Conservation (phyloP, 331 rosid species). For the Dryas integrifolia region DNA sequence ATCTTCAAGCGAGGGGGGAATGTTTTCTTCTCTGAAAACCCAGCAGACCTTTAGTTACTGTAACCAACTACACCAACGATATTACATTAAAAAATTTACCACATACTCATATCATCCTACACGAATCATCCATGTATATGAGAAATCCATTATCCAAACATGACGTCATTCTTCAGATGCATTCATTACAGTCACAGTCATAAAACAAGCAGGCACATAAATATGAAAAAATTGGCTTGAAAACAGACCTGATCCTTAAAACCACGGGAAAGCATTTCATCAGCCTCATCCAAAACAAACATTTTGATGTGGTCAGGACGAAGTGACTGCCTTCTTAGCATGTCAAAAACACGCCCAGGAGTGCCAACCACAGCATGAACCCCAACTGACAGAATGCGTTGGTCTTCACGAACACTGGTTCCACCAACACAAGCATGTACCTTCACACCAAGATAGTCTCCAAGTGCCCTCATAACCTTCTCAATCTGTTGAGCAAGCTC, state of each 20-base stretch:
- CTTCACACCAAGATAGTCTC: conserved; percentile 74
- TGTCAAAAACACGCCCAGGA: conserved; percentile 82
- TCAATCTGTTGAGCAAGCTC: conserved; percentile 88
- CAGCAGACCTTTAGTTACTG: too few relatives aligned
- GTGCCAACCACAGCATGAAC: conserved; percentile 85
- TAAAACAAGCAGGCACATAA: background rate
- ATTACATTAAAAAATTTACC: too few relatives aligned
- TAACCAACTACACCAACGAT: too few relatives aligned
- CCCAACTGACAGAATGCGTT: conserved; percentile 65
- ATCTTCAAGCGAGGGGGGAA: too few relatives aligned
- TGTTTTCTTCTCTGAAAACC: too few relatives aligned
- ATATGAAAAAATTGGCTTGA: background rate
- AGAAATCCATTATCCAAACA: background rate
- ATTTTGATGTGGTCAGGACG: conserved; percentile 65
- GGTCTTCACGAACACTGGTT: conserved; percentile 75
- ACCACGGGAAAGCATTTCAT: conserved; percentile 83
- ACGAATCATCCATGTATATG: background rate
- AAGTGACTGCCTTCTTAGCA: conserved; percentile 75
- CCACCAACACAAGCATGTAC: conserved; percentile 91
- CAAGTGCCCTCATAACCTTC: conserved; percentile 89
- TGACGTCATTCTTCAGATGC: background rate
- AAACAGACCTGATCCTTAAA: conserved; percentile 71
- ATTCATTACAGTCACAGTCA: background rate
- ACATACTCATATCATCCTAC: too few relatives aligned
- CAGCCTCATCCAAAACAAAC: conserved; percentile 87